These are phyloP conservation scores for Furcasterigmium furcatum DNA, from an alignment of 2,329 filamentous ascomycete species.

Conservation along the genomic window DNA sequence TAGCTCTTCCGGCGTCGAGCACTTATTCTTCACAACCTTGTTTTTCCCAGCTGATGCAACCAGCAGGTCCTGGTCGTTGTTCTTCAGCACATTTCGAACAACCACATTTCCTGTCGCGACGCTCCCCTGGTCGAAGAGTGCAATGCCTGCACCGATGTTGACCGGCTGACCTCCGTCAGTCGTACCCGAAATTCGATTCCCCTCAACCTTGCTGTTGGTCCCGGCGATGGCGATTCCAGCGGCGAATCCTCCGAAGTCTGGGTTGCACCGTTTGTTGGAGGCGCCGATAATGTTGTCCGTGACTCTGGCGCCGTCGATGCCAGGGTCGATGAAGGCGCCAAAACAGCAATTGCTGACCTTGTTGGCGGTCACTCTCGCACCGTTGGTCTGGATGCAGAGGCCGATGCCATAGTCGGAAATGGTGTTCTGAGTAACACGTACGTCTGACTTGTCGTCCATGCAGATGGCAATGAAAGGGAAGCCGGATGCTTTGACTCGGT, in stretches of 20 bases:
- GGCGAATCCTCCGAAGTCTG: neutral
- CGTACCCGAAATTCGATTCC: slow-evolving; percentile 22
- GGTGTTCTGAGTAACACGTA: slow-evolving; percentile 21
- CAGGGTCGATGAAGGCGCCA: slow-evolving; percentile 28
- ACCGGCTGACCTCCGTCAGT: slow-evolving; percentile 9
- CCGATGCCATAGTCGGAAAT: slow-evolving; percentile 24
- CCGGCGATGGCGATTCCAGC: slow-evolving; percentile 23
- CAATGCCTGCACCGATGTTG: slow-evolving; percentile 13
- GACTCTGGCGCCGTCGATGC: slow-evolving; percentile 22
- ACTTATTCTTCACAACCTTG: slow-evolving; percentile 19
- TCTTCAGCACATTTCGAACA: slow-evolving; percentile 20
- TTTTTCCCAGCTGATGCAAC: slow-evolving; percentile 16
- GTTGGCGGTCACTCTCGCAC: slow-evolving; percentile 26
- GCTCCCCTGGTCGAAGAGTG: slow-evolving; percentile 18
- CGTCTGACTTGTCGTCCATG: slow-evolving; percentile 27
- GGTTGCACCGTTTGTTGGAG: slow-evolving; percentile 10
- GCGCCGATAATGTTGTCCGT: slow-evolving; percentile 21
- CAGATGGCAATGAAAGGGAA: slow-evolving; percentile 26
- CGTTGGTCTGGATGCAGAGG: slow-evolving; percentile 29
- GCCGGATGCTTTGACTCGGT: slow-evolving; percentile 17
- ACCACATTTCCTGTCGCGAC: slow-evolving; percentile 21
- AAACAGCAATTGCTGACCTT: slow-evolving; percentile 23
- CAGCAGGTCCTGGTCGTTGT: slow-evolving; percentile 23
- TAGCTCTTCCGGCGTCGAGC: slow-evolving; percentile 5
- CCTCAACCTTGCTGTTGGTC: slow-evolving; percentile 19